Evolutionary conservation across 768 basidiomycete species (phyloP).

Genomic region (Tricholoma flavovirens): DNA sequence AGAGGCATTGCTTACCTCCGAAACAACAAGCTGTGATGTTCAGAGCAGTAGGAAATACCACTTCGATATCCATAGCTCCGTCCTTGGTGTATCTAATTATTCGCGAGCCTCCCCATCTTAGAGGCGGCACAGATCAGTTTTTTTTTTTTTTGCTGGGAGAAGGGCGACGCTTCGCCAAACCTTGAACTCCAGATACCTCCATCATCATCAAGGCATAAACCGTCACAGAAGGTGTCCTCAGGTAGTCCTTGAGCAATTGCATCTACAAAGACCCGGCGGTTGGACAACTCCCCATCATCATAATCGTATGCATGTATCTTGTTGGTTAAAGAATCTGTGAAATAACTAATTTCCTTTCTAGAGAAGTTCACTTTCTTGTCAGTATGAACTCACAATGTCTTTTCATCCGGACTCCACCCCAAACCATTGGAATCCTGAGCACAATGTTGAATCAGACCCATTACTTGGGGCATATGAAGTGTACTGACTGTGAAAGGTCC

Average conservation of each 20-base stretch:
- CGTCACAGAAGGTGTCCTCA: conserved; percentile 53
- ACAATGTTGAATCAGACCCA: conserved; percentile 2
- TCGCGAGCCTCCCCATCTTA: conserved; percentile 60
- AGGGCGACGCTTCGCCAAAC: conserved; percentile 20
- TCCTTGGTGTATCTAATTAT: conserved; percentile 49
- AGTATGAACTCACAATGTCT: conserved; percentile 42
- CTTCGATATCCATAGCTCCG: conserved; percentile 51
- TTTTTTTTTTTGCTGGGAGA: background rate
- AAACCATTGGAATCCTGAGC: conserved; percentile 59
- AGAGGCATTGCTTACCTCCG: conserved; percentile 41
- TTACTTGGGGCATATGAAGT: background rate
- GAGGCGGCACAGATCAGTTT: background rate
- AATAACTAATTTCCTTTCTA: conserved; percentile 42
- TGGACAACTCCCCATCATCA: conserved; percentile 47
- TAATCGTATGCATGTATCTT: conserved; percentile 67
- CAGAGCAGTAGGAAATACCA: conserved; percentile 55
- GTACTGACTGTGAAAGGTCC: conserved; percentile 58
- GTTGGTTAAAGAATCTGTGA: conserved; percentile 63
- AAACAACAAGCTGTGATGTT: conserved; percentile 67
- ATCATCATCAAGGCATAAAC: conserved; percentile 57
- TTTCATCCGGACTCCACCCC: conserved; percentile 59
- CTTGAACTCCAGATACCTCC: conserved; percentile 64
- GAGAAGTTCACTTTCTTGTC: background rate
- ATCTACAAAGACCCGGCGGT: conserved; percentile 54
- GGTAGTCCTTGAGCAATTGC: conserved; percentile 47